Conservation (phyloP, 2,329 filamentous ascomycete species). For the Ophiognomonia clavigignenti-juglandacearum region DNA sequence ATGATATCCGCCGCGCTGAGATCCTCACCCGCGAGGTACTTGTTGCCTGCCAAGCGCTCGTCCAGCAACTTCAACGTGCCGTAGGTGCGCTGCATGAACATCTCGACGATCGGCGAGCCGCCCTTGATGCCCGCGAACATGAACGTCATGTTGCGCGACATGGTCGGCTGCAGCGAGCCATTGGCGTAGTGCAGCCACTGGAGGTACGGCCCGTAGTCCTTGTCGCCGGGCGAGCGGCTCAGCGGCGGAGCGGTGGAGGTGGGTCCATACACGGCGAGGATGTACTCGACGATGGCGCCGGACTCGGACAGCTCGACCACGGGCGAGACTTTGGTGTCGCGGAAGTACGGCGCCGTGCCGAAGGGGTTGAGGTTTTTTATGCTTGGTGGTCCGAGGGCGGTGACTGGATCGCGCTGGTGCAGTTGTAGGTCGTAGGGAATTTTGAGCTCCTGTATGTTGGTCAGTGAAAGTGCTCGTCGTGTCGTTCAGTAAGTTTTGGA, state of each 20-base stretch:
- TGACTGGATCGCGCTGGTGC: slow-evolving; percentile 27
- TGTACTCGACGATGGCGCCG: slow-evolving; percentile 57
- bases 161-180: slow-evolving; percentile 21
- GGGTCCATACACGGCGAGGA: slow-evolving; percentile 34
- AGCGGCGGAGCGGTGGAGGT: slow-evolving; percentile 3
- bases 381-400: slow-evolving; percentile 26
- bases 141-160: slow-evolving; percentile 26
- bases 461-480: not conserved
- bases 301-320: slow-evolving; percentile 46
- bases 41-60: slow-evolving; percentile 37
- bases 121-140: slow-evolving; percentile 29
- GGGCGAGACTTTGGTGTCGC: slow-evolving; percentile 44
- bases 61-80: slow-evolving; percentile 39
- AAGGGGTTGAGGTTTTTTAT: slow-evolving; percentile 42
- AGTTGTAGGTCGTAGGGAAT: slow-evolving; percentile 40
- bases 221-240: slow-evolving; percentile 42
- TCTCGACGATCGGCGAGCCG: slow-evolving; percentile 17
- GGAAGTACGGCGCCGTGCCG: slow-evolving; percentile 56
- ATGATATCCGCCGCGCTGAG: slow-evolving; percentile 65
- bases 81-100: slow-evolving; percentile 26
- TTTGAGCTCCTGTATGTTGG: slow-evolving; percentile 40
- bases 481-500: not conserved
- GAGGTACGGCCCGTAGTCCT: slow-evolving; percentile 54
- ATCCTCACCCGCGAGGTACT: slow-evolving; percentile 55
- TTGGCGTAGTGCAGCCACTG: slow-evolving; percentile 61